A percentile compares a stretch with the other conserved stretches of the same genome.
Evolutionary conservation across 441 rosid species (phyloP).

Genomic region (Erysimum cheiri): DNA sequence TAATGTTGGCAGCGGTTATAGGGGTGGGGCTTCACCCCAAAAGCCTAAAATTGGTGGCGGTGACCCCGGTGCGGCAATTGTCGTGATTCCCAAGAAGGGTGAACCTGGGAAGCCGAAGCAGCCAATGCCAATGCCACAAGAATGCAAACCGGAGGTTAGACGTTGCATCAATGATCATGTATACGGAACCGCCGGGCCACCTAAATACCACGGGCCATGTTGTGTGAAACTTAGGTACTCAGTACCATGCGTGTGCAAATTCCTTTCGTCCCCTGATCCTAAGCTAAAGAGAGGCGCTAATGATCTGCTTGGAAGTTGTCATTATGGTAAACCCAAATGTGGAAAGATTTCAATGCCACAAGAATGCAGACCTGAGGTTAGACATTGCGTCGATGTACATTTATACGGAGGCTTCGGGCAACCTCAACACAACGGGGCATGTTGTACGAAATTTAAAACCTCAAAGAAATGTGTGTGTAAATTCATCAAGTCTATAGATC

Average conservation of each 20-base stretch:
- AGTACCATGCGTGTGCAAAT: conserved; percentile 10
- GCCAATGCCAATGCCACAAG: conserved; percentile 2
- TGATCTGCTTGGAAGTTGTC: neutral
- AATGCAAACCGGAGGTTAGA: neutral
- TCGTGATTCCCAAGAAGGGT: neutral
- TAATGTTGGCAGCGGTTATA: conserved; percentile 1
- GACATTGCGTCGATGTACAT: neutral
- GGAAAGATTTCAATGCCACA: conserved; percentile 10
- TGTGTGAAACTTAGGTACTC: neutral
- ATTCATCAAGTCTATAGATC: neutral
- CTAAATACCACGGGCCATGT: neutral
- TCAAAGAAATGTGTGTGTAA: neutral
- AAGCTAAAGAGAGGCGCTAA: neutral
- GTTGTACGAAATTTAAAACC: conserved; percentile 12
- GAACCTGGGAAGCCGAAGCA: neutral
- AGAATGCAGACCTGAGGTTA: conserved; percentile 13
- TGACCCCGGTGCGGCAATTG: conserved; percentile 1
- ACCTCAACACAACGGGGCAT: neutral
- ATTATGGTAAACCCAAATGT: neutral
- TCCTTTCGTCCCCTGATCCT: neutral
- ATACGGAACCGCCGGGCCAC: neutral
- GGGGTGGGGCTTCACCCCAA: neutral
- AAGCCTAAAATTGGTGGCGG: neutral
- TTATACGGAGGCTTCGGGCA: neutral
- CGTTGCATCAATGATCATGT: neutral